Conservation (phyloP, 768 basidiomycete genomes). For the Leucogyrophana mollusca region DNA sequence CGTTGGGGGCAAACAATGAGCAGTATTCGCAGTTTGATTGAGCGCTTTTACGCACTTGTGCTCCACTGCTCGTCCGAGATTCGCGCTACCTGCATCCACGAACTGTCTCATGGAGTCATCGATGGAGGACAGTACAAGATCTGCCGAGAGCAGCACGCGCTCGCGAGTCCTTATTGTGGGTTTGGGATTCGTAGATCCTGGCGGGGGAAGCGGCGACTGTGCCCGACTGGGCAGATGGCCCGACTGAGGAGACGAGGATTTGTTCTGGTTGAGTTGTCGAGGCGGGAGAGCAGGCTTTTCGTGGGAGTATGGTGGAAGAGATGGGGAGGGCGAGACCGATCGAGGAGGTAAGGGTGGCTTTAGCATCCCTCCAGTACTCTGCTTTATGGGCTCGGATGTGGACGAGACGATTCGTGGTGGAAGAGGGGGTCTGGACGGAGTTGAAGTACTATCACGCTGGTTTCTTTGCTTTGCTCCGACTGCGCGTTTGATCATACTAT, state of each 20-base stretch:
- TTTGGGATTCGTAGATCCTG: conserved; percentile 7
- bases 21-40: neutral
- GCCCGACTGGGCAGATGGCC: conserved; percentile 7
- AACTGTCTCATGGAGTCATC: conserved; percentile 56
- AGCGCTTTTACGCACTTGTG: conserved; percentile 46
- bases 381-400: neutral
- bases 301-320: neutral
- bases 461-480: conserved; percentile 42
- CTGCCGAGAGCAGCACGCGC: conserved; percentile 59
- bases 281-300: conserved; percentile 20
- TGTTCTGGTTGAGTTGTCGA: neutral
- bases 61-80: conserved; percentile 48
- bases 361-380: neutral
- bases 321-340: conserved; percentile 1
- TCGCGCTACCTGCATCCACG: conserved; percentile 47
- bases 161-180: conserved; percentile 38
- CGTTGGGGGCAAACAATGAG: neutral
- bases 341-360: conserved; percentile 5
- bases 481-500: conserved; percentile 56
- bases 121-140: conserved; percentile 62
- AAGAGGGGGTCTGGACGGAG: neutral
- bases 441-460: neutral
- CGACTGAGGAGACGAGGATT: conserved; percentile 14
- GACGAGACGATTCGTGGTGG: conserved; percentile 1
- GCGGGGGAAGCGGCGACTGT: neutral